phyloP scores from a whole-genome alignment of 2,329 filamentous ascomycete genomes.

The Sporothrix brasiliensis region DNA sequence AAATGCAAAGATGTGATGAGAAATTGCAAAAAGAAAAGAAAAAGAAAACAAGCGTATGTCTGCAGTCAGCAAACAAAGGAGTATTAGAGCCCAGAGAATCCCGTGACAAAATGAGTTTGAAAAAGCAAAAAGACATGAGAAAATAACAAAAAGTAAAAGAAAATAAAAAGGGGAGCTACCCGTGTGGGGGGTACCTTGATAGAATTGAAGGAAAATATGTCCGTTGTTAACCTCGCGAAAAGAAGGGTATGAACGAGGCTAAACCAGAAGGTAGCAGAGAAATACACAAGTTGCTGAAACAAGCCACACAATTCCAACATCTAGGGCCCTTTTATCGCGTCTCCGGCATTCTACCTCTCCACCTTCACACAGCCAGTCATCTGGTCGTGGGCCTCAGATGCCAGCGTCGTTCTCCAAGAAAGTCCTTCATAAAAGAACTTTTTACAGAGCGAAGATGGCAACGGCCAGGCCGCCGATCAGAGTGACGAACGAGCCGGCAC shows the following conservation, averaged over 20 bases:
- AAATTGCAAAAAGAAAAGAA: not conserved
- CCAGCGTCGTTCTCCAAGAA: conserved; percentile 18
- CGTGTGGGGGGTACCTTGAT: not conserved
- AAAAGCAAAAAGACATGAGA: not conserved
- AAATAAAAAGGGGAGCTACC: conserved; percentile 18
- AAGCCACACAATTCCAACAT: conserved; percentile 7
- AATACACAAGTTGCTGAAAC: not conserved
- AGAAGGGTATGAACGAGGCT: conserved; percentile 7
- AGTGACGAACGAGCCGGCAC: conserved; percentile 49
- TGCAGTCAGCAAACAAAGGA: conserved; percentile 2
- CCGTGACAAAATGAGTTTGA: conserved; percentile 1
- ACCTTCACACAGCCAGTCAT: not conserved
- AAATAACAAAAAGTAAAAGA: not conserved
- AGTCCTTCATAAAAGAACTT: not conserved
- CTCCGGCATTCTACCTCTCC: not conserved
- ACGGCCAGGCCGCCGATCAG: conserved; percentile 48
- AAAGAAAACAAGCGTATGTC: not conserved
- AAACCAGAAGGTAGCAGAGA: not conserved
- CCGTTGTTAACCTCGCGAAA: conserved; percentile 14
- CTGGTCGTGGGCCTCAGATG: conserved; percentile 5
- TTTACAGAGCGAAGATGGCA: conserved; percentile 51
- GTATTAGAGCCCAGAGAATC: conserved; percentile 17
- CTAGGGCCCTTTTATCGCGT: conserved; percentile 12
- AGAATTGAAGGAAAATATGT: conserved; percentile 19
- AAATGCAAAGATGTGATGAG: conserved; percentile 1